A percentile compares a stretch with the other conserved stretches of the same genome.
These are phyloP conservation scores for Paramecium bursaria DNA, from an alignment of 73 alveolate species.

Conservation along the genomic window DNA sequence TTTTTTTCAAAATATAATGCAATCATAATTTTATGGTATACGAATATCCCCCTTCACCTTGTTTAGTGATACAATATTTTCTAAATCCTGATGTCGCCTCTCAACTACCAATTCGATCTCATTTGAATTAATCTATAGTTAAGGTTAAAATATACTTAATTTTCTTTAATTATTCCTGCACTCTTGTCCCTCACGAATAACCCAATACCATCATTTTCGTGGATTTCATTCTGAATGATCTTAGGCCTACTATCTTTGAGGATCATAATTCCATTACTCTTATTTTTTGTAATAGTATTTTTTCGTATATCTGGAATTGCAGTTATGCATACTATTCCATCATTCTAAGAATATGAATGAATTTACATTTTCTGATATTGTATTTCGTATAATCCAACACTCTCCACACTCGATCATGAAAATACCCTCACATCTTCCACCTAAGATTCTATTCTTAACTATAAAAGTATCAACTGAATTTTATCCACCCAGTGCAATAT, in stretches of 20 bases:
- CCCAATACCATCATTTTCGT: conserved; percentile 71
- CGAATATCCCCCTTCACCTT: conserved; percentile 64
- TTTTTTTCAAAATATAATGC: conserved; percentile 57
- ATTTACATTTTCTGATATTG: conserved; percentile 84
- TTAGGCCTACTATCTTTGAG: conserved; percentile 68
- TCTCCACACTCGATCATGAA: conserved; percentile 90
- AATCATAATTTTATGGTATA: conserved; percentile 54
- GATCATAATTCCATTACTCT: conserved; percentile 68
- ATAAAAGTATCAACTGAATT: conserved; percentile 87
- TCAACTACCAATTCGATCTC: conserved; percentile 66
- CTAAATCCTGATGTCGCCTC: conserved; percentile 24
- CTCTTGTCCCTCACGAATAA: conserved; percentile 67
- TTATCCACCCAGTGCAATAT: conserved; percentile 96
- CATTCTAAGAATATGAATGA: not conserved
- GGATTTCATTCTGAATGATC: conserved; percentile 23
- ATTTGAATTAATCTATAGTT: conserved; percentile 25
- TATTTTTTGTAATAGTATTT: conserved; percentile 41
- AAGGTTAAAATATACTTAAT: not conserved
- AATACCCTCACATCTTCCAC: conserved; percentile 96
- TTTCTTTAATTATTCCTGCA: conserved; percentile 52
- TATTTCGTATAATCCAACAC: conserved; percentile 85
- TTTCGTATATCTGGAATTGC: conserved; percentile 42
- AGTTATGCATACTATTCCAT: conserved; percentile 69
- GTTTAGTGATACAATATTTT: conserved; percentile 32
- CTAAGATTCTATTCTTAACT: conserved; percentile 82